Evolutionary conservation across 352 stramenopile species (phyloP), one percentile per base, ranked within the genome.

Genomic region (Phytopythium oedochilum): DNA sequence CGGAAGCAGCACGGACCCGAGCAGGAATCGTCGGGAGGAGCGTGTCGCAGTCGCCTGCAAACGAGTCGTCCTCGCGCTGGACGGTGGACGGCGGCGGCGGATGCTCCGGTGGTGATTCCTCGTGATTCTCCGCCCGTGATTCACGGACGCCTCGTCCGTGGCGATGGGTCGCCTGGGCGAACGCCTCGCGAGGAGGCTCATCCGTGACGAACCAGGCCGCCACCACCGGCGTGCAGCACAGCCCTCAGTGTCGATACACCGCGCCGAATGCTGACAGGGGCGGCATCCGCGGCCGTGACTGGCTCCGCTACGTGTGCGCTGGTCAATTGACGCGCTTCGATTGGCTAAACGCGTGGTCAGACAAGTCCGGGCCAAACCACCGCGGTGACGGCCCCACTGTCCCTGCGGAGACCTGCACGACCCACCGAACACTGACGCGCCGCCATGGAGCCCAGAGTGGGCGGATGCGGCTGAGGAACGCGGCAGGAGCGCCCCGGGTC

Each of bases 321-420:
- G 40, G 40, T 9, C 40, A 20, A 31, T 29, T 32, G 22, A 25
- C 40, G 40, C 22, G 14, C 20, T 15, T 22, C 40, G 22, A 31
- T 47, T 47, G 40, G 40, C 40, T 17, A 25, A 23, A 14, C 14
- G 8, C 20, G 20, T 39, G 8, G 39, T 17, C 20, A n/a, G 39
- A 28, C 39, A 28, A 45, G 39, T 45, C 38, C 39, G 39, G 40
- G 31, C 23, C 40, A 47, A 47, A 47, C 31, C 40, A 47, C 40
- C 20, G 15, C 36, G 36, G 36, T 12, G 40, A 47, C 31, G 22
- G 38, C 23, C n/a, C n/a, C n/a, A n/a, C n/a, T n/a, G n/a, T n/a
- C n/a, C n/a, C n/a, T n/a, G n/a, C n/a, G n/a, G n/a, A n/a, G n/a
- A n/a, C n/a, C n/a, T n/a, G 29, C 29, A 10, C 5, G 29, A 5